phyloP scores from a whole-genome alignment of 257 asterid genomes.

The Cinchona pubescens region DNA sequence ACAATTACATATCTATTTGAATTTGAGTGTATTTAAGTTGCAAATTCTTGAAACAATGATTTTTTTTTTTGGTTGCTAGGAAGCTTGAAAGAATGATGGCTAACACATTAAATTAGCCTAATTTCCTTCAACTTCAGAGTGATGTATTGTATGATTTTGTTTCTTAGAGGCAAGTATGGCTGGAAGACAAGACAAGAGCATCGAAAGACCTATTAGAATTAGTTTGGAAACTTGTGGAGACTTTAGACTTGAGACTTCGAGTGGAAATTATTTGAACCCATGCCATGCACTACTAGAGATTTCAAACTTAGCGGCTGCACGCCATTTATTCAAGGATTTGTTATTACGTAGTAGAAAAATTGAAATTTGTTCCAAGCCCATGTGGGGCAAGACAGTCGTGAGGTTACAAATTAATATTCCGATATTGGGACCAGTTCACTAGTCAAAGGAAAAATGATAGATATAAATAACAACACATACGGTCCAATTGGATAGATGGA shows the following conservation, averaged over 20 bases:
- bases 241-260: neutral
- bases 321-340: neutral
- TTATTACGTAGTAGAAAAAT: neutral
- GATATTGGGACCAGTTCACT: neutral
- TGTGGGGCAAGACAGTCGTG: neutral
- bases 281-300: neutral
- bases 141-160: neutral
- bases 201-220: too few relatives aligned
- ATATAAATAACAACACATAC: too few relatives aligned
- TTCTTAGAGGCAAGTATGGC: neutral
- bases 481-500: too few relatives aligned
- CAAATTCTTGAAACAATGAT: too few relatives aligned
- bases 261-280: constrained; percentile 3
- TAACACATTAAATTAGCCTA: neutral
- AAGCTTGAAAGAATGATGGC: constrained; percentile 1
- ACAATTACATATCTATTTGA: too few relatives aligned
- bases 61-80: too few relatives aligned
- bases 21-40: too few relatives aligned
- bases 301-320: constrained; percentile 14
- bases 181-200: too few relatives aligned
- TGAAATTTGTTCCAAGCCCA: neutral
- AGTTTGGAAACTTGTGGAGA: neutral
- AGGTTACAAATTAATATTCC: neutral
- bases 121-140: neutral
- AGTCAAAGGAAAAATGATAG: too few relatives aligned